Percentiles rank a stretch among this genome's conserved stretches.
phyloP scores from a whole-genome alignment of 1,284 basidiomycete genomes.

The Leccinum griseonigrum region DNA sequence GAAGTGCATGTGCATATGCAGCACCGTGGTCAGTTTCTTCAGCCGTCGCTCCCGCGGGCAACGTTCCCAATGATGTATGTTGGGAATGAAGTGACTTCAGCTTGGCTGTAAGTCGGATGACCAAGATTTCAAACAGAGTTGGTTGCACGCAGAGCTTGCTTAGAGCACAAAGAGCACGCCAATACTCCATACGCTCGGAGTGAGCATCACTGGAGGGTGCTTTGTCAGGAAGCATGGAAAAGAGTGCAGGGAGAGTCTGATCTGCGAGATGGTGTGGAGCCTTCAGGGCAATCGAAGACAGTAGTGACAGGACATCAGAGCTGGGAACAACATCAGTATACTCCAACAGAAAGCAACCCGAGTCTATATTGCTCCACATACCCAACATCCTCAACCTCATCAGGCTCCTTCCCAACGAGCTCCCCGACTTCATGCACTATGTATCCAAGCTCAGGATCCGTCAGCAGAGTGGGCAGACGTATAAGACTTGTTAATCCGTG shows the following conservation, averaged over 20 bases:
- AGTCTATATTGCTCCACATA: conserved; percentile 22
- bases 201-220: conserved; percentile 59
- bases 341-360: neutral
- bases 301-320: conserved; percentile 63
- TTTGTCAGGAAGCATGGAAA: conserved; percentile 67
- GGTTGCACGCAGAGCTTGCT: conserved; percentile 74
- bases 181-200: conserved; percentile 58
- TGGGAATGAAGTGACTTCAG: conserved; percentile 70
- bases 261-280: conserved; percentile 70
- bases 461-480: conserved; percentile 62
- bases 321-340: conserved; percentile 38
- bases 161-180: conserved; percentile 71
- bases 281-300: conserved; percentile 64
- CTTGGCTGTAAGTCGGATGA: conserved; percentile 78
- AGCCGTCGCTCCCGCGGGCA: conserved; percentile 7
- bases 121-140: conserved; percentile 81
- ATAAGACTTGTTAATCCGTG: conserved; percentile 62
- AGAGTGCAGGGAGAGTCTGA: conserved; percentile 79
- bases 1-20: conserved; percentile 83
- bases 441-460: conserved; percentile 74
- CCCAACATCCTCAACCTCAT: conserved; percentile 60
- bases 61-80: conserved; percentile 6
- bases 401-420: conserved; percentile 55
- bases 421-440: conserved; percentile 78
- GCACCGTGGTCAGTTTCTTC: conserved; percentile 43